Evolutionary conservation across 1,284 basidiomycete species (phyloP).

Genomic region (Flammula alnicola): DNA sequence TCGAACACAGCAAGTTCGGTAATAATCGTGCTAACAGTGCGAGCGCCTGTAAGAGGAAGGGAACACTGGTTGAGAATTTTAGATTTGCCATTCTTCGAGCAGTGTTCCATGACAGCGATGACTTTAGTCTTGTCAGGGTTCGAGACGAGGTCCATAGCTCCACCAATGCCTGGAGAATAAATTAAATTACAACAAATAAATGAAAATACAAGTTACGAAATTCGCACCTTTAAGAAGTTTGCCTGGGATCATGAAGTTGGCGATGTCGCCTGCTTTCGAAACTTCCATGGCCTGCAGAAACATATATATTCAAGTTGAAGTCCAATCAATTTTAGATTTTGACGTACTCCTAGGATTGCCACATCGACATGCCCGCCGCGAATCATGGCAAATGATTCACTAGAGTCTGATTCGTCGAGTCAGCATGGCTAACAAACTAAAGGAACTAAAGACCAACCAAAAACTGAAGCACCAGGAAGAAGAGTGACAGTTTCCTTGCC

Average conservation of each 20-base stretch:
- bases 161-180: constrained; percentile 75
- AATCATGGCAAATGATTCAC: constrained; percentile 95
- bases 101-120: constrained; percentile 89
- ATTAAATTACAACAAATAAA: constrained; percentile 7
- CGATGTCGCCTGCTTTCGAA: constrained; percentile 90
- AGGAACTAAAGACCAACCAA: constrained; percentile 56
- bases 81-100: constrained; percentile 85
- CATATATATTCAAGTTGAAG: constrained; percentile 8
- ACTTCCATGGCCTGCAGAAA: constrained; percentile 87
- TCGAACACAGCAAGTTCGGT: constrained; percentile 93
- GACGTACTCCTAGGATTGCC: constrained; percentile 79
- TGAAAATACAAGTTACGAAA: constrained; percentile 10
- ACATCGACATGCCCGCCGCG: constrained; percentile 94
- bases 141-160: constrained; percentile 95
- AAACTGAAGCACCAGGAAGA: constrained; percentile 89
- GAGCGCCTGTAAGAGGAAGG: constrained; percentile 87
- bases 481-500: constrained; percentile 96
- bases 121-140: constrained; percentile 91
- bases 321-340: background rate
- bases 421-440: constrained; percentile 1
- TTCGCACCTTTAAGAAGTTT: constrained; percentile 81
- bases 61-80: constrained; percentile 87
- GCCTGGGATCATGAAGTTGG: constrained; percentile 98
- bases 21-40: constrained; percentile 88
- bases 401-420: constrained; percentile 61